A percentile compares a stretch with the other conserved stretches of the same genome.
Evolutionary conservation across 768 basidiomycete genomes (phyloP).

Genomic region (Pisolithus orientalis): DNA sequence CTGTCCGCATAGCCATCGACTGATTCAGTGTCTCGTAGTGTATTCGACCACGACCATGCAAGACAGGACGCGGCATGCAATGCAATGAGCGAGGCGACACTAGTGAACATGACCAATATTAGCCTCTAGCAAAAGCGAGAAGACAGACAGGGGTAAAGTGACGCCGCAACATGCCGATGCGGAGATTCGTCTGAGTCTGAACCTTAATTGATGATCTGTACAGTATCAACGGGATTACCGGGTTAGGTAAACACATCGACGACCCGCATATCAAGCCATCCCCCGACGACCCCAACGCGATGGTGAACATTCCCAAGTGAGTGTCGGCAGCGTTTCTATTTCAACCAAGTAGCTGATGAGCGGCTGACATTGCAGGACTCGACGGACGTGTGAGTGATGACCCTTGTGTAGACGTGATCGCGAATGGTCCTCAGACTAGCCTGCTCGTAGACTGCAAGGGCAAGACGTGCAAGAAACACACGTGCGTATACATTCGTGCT

Average conservation of each 20-base stretch:
- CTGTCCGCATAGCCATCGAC: conserved; percentile 1
- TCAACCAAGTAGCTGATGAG: conserved; percentile 9
- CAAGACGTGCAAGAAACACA: conserved; percentile 96
- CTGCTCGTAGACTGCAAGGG: conserved; percentile 77
- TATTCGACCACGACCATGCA: conserved; percentile 26
- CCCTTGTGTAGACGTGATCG: neutral
- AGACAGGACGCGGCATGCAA: conserved; percentile 2
- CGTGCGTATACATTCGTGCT: conserved; percentile 46
- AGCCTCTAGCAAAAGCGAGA: neutral
- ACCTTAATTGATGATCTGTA: conserved; percentile 17
- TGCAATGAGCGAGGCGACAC: neutral
- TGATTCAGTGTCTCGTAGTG: conserved; percentile 8
- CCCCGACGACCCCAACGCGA: conserved; percentile 32
- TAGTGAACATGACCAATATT: neutral
- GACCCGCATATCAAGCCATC: conserved; percentile 12
- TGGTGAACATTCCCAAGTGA: conserved; percentile 96
- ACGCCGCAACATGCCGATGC: neutral
- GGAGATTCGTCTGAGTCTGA: conserved; percentile 10
- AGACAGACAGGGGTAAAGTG: neutral
- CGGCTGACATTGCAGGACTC: conserved; percentile 51
- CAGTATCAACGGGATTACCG: conserved; percentile 25
- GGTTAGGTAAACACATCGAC: conserved; percentile 6
- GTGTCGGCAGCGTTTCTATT: conserved; percentile 24
- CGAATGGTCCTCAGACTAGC: too few relatives aligned
- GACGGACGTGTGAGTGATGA: conserved; percentile 81